Conservation (phyloP, 164 flowering plant species). For the Umbellularia californica region DNA sequence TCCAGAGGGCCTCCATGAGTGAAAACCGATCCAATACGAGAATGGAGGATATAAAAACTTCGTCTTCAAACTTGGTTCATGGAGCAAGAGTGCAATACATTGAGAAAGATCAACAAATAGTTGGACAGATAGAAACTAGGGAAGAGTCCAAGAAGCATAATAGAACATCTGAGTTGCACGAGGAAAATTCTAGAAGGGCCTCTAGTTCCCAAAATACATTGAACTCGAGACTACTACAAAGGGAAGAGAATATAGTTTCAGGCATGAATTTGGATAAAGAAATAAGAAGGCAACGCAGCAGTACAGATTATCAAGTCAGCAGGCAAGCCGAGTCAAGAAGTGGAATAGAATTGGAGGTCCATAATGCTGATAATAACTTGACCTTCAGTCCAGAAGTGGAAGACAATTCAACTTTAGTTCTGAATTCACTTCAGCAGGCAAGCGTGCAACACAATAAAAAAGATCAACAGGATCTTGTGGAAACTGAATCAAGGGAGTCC, state of each 20-base stretch:
- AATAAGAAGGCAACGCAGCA: not conserved
- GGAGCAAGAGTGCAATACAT: not conserved
- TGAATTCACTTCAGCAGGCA: slow-evolving; percentile 19
- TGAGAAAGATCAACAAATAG: not conserved
- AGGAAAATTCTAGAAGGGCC: slow-evolving; percentile 16
- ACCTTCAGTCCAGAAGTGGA: slow-evolving; percentile 27
- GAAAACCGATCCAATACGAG: slow-evolving; percentile 4
- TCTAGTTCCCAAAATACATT: slow-evolving; percentile 21
- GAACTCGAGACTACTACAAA: not conserved
- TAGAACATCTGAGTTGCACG: slow-evolving; percentile 14
- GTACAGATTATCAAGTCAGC: slow-evolving; percentile 1
- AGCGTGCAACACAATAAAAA: slow-evolving; percentile 14
- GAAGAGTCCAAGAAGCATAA: slow-evolving; percentile 16
- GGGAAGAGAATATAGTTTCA: slow-evolving; percentile 8
- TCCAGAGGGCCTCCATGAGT: slow-evolving; percentile 25
- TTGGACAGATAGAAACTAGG: slow-evolving; percentile 29
- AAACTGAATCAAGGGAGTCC: slow-evolving; percentile 19
- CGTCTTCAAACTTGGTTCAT: not conserved
- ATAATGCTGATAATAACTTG: slow-evolving; percentile 13
- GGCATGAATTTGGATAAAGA: not conserved
- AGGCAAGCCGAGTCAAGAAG: slow-evolving; percentile 19
- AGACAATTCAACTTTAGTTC: slow-evolving; percentile 19
- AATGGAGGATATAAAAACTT: slow-evolving; percentile 4
- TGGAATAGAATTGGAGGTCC: slow-evolving; percentile 11
- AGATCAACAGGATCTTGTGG: slow-evolving; percentile 7